Evolutionary conservation across 2,329 filamentous ascomycete genomes (phyloP).

Genomic region (Malbranchea cinnamomea): DNA sequence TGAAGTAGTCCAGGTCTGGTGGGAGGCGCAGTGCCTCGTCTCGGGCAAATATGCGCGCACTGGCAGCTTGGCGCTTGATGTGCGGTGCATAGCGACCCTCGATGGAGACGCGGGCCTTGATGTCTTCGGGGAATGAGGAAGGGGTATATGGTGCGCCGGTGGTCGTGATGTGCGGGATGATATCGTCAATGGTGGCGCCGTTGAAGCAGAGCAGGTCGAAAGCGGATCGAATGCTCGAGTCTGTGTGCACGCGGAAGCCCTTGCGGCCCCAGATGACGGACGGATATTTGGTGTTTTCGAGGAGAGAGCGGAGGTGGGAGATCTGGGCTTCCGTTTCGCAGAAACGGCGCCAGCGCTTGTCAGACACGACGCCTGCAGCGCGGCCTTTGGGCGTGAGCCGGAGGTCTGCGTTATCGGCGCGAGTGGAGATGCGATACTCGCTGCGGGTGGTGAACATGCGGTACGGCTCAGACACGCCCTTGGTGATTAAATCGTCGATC

Average conservation of each 20-base stretch:
- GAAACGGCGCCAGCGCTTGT: conserved; percentile 61
- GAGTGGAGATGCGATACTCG: conserved; percentile 85
- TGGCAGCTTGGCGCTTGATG: conserved; percentile 53
- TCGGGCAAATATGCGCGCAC: conserved; percentile 51
- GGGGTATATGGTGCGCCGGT: conserved; percentile 28
- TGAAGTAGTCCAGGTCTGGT: conserved; percentile 57
- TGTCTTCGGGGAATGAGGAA: conserved; percentile 35
- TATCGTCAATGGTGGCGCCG: conserved; percentile 41
- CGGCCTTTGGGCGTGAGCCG: conserved; percentile 69
- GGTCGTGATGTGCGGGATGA: conserved; percentile 39
- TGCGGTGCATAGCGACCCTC: conserved; percentile 82
- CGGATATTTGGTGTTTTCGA: conserved; percentile 44
- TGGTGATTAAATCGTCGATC: conserved; percentile 95
- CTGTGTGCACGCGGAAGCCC: conserved; percentile 54
- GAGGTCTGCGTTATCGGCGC: conserved; percentile 85
- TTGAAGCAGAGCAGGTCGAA: conserved; percentile 65
- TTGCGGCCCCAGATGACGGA: conserved; percentile 51
- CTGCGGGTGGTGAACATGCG: conserved; percentile 95
- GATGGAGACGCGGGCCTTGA: conserved; percentile 58
- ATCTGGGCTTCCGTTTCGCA: conserved; percentile 52
- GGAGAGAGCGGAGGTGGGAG: conserved; percentile 44
- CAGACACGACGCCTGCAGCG: conserved; percentile 61
- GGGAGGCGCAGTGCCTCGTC: conserved; percentile 68
- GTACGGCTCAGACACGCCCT: conserved; percentile 92
- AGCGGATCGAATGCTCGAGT: conserved; percentile 53